Base-by-base conservation (phyloP, 106 monocot species). In the Vanilla planifolia region DNA sequence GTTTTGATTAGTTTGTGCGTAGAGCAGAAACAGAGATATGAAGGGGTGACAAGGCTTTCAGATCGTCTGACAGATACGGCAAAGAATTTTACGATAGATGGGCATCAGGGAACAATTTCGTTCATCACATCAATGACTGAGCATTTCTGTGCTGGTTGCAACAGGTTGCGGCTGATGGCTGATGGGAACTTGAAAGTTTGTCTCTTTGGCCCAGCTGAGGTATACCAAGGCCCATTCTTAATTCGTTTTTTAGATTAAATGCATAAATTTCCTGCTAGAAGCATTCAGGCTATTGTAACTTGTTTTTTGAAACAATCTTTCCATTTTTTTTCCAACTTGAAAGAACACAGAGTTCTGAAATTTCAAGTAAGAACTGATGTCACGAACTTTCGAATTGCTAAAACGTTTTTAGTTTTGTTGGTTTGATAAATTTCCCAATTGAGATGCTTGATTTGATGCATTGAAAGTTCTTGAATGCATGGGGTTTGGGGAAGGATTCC, bases 141-240 rank as follows among this genome's bases (percentile, higher is more conserved):
- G 41, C 79, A 98, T 58, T 98, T 98, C 63, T 98, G 98, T 80
- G 74, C 81, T 48, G 98, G 98, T 68, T 98, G 98, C 77, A 98
- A 85, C 66, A 87, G 98, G 77, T 67, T 98, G 65, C 71, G 98
- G 43, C 77, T 98, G 50, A 69, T 98, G 56, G 98, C 98, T 60
- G 92, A 98, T 78, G 98, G 98, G n/a, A 98, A 98, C 59, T 98
- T 98, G 32, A 98, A 98, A 92, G 98, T 98, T 1, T 92, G 98
- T 45, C 73, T 98, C 23, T 98, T 98, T 82, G 98, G 98, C 66
- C 85, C 92, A 51, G 82, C 98, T 29, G 98, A 98, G 98, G 98
- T 98, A 89, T 72, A 34, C 22, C 43, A 34, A 10, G 13, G 25
- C 16, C 11, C 4, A 16, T 37, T 5, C 24, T 45, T 61, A 37